Percentiles rank a stretch among this genome's conserved stretches.
Evolutionary conservation across 306 rosid genomes (phyloP).

Genomic region (Vicia villosa): DNA sequence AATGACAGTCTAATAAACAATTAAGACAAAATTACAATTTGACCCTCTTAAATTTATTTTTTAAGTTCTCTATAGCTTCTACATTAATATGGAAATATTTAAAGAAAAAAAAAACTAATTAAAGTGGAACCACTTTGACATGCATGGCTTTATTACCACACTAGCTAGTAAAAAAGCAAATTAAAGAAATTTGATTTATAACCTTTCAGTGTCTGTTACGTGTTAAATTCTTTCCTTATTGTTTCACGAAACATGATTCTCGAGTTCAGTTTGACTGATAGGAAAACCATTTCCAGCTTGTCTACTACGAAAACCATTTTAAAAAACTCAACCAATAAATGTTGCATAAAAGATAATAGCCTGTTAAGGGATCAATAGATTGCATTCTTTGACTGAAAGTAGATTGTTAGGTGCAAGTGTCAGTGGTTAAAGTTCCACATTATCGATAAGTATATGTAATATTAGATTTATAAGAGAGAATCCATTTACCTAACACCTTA

Average conservation of each 20-base stretch:
- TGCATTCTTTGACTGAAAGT: too few relatives aligned
- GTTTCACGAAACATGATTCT: conserved; percentile 21
- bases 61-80: too few relatives aligned
- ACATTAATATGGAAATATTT: too few relatives aligned
- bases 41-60: too few relatives aligned
- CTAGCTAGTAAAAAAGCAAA: conserved; percentile 16
- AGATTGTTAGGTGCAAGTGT: too few relatives aligned
- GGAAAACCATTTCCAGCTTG: conserved; percentile 4
- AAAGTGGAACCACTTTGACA: conserved; percentile 43
- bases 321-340: not conserved
- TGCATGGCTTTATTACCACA: conserved; percentile 34
- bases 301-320: conserved; percentile 8
- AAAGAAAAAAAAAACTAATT: conserved; percentile 13
- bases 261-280: conserved; percentile 7
- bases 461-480: too few relatives aligned
- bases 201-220: conserved; percentile 45
- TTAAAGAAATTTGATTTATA: conserved; percentile 19
- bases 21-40: too few relatives aligned
- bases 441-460: too few relatives aligned
- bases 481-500: too few relatives aligned
- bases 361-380: too few relatives aligned
- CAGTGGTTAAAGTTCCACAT: too few relatives aligned
- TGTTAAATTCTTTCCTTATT: conserved; percentile 44
- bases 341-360: conserved; percentile 19
- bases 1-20: conserved; percentile 28